Conservation (phyloP, 1,284 basidiomycete genomes). For the Ustilago esculenta region DNA sequence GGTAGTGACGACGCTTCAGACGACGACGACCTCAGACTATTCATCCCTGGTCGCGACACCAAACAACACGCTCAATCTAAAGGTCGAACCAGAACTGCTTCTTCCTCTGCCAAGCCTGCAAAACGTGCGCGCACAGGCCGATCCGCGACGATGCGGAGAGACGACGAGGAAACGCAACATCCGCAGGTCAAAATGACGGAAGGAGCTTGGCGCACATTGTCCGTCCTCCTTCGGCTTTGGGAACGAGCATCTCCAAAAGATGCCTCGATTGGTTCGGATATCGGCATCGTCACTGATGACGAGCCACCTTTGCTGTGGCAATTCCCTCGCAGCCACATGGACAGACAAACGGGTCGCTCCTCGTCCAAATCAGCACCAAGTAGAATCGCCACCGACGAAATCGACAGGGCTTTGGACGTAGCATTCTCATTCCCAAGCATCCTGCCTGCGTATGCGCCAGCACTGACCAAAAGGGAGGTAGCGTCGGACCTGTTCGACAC, state of each 20-base stretch:
- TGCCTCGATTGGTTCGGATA: not conserved
- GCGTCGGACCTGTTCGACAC: constrained; percentile 10
- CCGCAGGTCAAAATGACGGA: constrained; percentile 22
- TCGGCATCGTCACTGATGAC: no score
- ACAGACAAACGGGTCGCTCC: not conserved
- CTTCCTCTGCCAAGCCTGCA: constrained; percentile 2
- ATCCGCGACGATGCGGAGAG: not conserved
- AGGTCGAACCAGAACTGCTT: not conserved
- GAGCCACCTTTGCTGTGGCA: constrained; percentile 33
- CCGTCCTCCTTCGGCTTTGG: constrained; percentile 32
- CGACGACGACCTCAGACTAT: constrained; percentile 6
- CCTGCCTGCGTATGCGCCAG: constrained; percentile 16
- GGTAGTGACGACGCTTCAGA: constrained; percentile 13
- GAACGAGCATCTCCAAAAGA: constrained; percentile 3
- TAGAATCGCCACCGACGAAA: constrained; percentile 15
- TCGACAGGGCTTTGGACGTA: constrained; percentile 31
- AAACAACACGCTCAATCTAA: constrained; percentile 4
- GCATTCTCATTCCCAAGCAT: constrained; percentile 34
- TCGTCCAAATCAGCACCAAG: not conserved
- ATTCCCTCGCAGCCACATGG: constrained; percentile 17
- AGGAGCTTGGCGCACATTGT: constrained; percentile 41
- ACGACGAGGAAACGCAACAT: not conserved
- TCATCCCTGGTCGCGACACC: constrained; percentile 4
- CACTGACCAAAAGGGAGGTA: not conserved
- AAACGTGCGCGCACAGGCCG: constrained; percentile 9